Percentiles rank a stretch among this genome's conserved stretches.
Conservation (phyloP, 2,329 filamentous ascomycete genomes). For the Akanthomyces muscarius region DNA sequence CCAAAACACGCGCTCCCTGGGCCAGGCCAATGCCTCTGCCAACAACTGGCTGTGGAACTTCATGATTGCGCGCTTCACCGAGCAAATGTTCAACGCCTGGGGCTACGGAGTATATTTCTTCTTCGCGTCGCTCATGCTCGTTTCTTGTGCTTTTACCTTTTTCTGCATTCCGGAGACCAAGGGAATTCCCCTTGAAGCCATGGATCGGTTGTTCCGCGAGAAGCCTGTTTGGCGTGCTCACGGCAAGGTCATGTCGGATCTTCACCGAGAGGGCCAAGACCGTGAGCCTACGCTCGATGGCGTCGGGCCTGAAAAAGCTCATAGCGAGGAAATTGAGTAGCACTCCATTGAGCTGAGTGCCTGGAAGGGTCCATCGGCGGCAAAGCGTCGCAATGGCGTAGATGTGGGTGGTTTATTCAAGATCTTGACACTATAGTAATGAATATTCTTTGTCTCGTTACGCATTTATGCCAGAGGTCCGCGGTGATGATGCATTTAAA, state of each 20-base stretch:
- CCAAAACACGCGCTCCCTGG: conserved; percentile 57
- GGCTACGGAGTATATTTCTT: conserved; percentile 66
- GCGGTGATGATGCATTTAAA: too few species aligned
- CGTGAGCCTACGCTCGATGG: neutral
- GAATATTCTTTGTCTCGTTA: too few species aligned
- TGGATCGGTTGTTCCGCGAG: conserved; percentile 57
- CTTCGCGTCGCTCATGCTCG: conserved; percentile 60
- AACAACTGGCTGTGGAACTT: conserved; percentile 75
- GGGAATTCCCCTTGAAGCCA: conserved; percentile 59
- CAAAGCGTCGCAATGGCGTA: too few species aligned
- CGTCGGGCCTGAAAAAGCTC: conserved; percentile 2
- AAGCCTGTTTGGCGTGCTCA: conserved; percentile 45
- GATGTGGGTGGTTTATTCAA: too few species aligned
- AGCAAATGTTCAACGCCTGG: conserved; percentile 58
- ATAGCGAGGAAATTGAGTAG: conserved; percentile 5
- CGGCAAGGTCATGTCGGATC: conserved; percentile 40
- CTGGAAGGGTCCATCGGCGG: neutral
- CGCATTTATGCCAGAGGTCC: too few species aligned
- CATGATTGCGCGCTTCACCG: conserved; percentile 63
- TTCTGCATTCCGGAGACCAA: conserved; percentile 65
- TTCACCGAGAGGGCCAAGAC: conserved; percentile 22
- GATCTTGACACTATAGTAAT: too few species aligned
- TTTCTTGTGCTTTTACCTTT: conserved; percentile 55
- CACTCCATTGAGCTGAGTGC: too few species aligned
- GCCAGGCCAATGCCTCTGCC: conserved; percentile 66